Evolutionary conservation across 495 filamentous ascomycete species (phyloP), one percentile per base, ranked within the genome.

Genomic region (Bryoglossum gracile): DNA sequence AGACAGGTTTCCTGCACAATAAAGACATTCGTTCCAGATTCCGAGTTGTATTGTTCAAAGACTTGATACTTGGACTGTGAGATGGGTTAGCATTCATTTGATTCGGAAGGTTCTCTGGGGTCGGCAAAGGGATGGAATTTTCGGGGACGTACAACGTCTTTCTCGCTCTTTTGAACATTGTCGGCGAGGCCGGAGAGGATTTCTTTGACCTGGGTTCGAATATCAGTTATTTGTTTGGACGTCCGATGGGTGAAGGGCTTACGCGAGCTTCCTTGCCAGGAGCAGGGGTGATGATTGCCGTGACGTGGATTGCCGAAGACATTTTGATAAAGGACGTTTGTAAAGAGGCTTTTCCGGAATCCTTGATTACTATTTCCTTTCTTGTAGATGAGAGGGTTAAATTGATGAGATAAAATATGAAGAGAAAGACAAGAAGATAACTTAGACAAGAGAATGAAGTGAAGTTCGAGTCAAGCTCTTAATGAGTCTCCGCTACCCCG

Each of bases 231-330:
- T 28, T 22, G 22, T 16, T 28, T 11, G 13, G 3, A 22, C 14
- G 8, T 11, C 18, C 1, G 4, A 19, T 42, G 13, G 3, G 21
- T 3, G 28, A 2, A 14, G 8, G 3, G 38, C 49, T 21, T 46
- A 46, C 49, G 9, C 49, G 26, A 18, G 30, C 32, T 16, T 51
- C 49, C 35, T 51, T 45, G 8, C 49, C 49, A 3, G 18, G 3
- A 28, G 49, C 49, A n/a, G 49, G 49, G 3, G 40, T 45, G 23
- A 51, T 22, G 18, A 51, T 51, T 4, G 42, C 42, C 33, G 34
- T 17, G n/a, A 51, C 42, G 26, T 51, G 33, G 32, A 51, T 32
- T 23, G 37, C 32, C 1, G n/a, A 32, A 14, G 42, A 51, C 32
- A 40, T 39, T 19, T 38, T 43, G 24, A 3, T 22, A 17, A 18